Base-by-base conservation (phyloP, 2,329 filamentous ascomycete species). In the Ceratocystis cacaofunesta region DNA sequence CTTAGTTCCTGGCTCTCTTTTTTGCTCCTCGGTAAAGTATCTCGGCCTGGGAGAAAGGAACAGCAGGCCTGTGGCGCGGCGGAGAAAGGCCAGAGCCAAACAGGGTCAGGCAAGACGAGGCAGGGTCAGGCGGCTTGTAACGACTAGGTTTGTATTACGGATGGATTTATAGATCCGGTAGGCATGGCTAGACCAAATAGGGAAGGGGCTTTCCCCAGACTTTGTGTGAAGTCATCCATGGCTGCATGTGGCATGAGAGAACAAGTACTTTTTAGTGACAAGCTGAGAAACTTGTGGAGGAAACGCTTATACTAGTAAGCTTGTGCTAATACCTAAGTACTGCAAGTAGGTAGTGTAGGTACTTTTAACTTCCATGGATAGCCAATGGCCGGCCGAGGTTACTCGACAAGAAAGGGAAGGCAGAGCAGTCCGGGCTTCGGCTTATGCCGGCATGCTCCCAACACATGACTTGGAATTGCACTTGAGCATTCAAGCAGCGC, bases 301-400 rank as follows among this genome's bases (percentile, higher is more conserved):
- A 30, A 1, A 44, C 30, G 63, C 32, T 43, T 48, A 19, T 28
- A 46, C 46, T 15, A 41, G 12, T 43, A 17, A 36, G n/a, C 25
- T 32, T 44, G 43, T 28, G 17, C 36, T 44, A 17, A 15, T 19
- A 19, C 46, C 5, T 0, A 19, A 48, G 44, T 48, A 48, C 44
- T 48, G 44, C 17, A 17, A 48, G 44, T 48, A 22, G n/a, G 46
- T 48, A n/a, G 5, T 48, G 8, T 22, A 48, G 19, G 46, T 48
- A 48, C 46, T 41, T 41, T 41, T 41, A 41, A 41, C 12, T 12
- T 48, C 46, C 10, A 52, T 4, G 41, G 55, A 19, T 19, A 43
- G 62, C 65, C 55, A 66, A 64, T 64, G 25, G 25, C 61, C 60
- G 65, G 65, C 65, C 65, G 65, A 66, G 65, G 65, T 64, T 66